Conservation (phyloP, 257 asterid genomes). For the Sherardia arvensis region DNA sequence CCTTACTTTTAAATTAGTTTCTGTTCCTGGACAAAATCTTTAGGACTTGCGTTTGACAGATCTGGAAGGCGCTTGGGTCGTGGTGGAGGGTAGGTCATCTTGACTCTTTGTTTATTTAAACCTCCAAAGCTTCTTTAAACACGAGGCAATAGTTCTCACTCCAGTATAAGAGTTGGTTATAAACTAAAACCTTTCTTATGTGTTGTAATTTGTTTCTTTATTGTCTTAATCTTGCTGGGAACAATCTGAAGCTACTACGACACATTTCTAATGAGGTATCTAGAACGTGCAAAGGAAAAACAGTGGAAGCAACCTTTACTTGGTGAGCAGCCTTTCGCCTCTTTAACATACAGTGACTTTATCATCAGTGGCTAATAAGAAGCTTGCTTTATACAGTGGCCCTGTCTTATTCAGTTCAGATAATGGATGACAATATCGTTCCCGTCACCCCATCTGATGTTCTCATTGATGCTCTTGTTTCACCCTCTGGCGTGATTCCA, state of each 20-base stretch:
- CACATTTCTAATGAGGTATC: constrained; percentile 58
- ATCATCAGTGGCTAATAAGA: neutral
- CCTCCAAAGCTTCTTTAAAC: neutral
- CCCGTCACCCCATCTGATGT: constrained; percentile 75
- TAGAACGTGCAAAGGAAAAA: constrained; percentile 51
- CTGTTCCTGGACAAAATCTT: neutral
- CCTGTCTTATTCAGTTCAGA: constrained; percentile 70
- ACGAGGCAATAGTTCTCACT: neutral
- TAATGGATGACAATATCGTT: constrained; percentile 62
- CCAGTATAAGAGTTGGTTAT: neutral
- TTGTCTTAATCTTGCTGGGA: constrained; percentile 12
- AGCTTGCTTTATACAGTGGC: constrained; percentile 39
- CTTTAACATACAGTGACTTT: neutral
- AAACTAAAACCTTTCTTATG: neutral
- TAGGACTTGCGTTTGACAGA: constrained; percentile 95
- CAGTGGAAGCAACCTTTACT: constrained; percentile 80
- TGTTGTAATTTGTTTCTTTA: neutral
- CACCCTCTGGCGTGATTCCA: constrained; percentile 68
- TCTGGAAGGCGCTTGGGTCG: constrained; percentile 93
- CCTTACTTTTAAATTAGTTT: neutral
- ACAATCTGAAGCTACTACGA: constrained; percentile 51
- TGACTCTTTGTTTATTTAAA: constrained; percentile 3
- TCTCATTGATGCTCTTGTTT: constrained; percentile 61
- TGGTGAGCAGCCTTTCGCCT: constrained; percentile 23
- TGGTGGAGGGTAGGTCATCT: constrained; percentile 83